Percentiles rank a stretch among this genome's conserved stretches.
Conservation (phyloP, 768 basidiomycete genomes). For the Trametes elegans region DNA sequence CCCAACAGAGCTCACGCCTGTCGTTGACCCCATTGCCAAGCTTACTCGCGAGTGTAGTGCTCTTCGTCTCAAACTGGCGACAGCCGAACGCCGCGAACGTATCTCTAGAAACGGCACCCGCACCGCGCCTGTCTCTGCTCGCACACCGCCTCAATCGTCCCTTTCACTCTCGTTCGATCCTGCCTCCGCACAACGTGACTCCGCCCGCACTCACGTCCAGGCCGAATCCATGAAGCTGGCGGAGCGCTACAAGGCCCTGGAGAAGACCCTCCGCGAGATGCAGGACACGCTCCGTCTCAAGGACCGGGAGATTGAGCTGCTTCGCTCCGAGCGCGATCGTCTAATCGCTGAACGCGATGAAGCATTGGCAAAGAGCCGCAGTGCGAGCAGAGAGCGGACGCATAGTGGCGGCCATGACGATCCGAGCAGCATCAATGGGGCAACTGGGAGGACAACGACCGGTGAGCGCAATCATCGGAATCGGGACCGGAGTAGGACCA, state of each 20-base stretch:
- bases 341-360: conserved; percentile 28
- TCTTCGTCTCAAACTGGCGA: conserved; percentile 42
- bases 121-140: conserved; percentile 21
- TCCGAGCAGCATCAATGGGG: not conserved
- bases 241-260: conserved; percentile 61
- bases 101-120: conserved; percentile 13
- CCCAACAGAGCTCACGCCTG: conserved; percentile 33
- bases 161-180: conserved; percentile 1
- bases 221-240: conserved; percentile 46
- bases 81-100: conserved; percentile 37
- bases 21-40: conserved; percentile 39
- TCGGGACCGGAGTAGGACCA: conserved; percentile 23
- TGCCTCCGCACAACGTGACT: conserved; percentile 13
- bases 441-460: not conserved
- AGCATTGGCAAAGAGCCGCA: conserved; percentile 25
- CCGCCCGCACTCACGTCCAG: conserved; percentile 13
- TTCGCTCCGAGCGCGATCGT: conserved; percentile 41
- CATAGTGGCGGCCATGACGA: conserved; percentile 7
- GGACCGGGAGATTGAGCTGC: conserved; percentile 58
- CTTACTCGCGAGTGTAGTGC: conserved; percentile 42
- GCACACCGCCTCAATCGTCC: conserved; percentile 18
- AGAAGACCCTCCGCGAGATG: conserved; percentile 62
- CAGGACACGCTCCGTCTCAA: conserved; percentile 54
- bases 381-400: conserved; percentile 14
- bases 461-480: conserved; percentile 12